Percentiles rank a stretch among this genome's conserved stretches.
Conservation (phyloP, 441 rosid genomes). For the Eruca vesicaria region DNA sequence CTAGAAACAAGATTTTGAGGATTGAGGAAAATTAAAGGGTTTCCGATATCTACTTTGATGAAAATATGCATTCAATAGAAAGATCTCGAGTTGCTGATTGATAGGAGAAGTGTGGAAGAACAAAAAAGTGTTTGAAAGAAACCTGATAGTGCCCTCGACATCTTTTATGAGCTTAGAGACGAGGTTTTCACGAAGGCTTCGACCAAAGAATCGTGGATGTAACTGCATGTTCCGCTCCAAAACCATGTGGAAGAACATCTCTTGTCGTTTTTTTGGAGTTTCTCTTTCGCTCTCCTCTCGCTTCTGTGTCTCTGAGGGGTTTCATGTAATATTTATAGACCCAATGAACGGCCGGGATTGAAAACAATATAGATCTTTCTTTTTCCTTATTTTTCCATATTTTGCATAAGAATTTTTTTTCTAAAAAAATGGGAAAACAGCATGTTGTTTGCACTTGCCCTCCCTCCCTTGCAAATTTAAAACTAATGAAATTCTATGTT, state of each 20-base stretch:
- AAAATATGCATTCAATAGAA: too few relatives aligned
- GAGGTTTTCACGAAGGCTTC: constrained; percentile 79
- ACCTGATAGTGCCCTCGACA: constrained; percentile 99
- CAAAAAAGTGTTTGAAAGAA: neutral
- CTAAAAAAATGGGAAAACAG: too few relatives aligned
- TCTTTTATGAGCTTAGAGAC: constrained; percentile 92
- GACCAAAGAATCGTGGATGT: constrained; percentile 90
- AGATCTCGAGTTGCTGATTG: neutral
- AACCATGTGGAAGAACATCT: constrained; percentile 87
- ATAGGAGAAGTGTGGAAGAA: neutral
- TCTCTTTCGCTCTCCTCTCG: neutral
- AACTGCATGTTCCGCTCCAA: constrained; percentile 90
- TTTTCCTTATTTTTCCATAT: too few relatives aligned
- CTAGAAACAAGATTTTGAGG: neutral
- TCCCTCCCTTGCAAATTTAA: too few relatives aligned
- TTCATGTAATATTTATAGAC: neutral
- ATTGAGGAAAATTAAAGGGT: too few relatives aligned
- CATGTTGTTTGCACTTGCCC: too few relatives aligned
- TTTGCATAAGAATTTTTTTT: too few relatives aligned
- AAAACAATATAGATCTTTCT: neutral
- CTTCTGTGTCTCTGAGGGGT: neutral
- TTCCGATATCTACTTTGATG: too few relatives aligned
- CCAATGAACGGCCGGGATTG: neutral
- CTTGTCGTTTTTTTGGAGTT: neutral
- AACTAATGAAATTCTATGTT: too few relatives aligned